phyloP scores from a whole-genome alignment of 768 basidiomycete species.

The Leucocoprinus sp. region DNA sequence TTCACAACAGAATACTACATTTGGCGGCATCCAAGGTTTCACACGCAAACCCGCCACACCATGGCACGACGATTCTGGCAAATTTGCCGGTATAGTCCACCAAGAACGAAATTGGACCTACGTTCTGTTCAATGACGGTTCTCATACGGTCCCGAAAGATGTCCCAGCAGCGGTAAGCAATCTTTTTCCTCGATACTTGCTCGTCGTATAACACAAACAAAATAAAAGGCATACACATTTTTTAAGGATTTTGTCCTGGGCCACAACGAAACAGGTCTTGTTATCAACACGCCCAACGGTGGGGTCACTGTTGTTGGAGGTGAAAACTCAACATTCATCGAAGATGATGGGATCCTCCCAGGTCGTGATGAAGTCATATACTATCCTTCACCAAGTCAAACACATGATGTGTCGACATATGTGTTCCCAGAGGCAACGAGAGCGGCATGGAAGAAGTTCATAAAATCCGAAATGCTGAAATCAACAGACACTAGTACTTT shows the following conservation, averaged over 20 bases:
- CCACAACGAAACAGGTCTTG: conserved; percentile 48
- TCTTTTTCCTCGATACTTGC: not conserved
- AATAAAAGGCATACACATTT: conserved; percentile 48
- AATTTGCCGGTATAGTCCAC: conserved; percentile 61
- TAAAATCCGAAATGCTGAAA: conserved; percentile 30
- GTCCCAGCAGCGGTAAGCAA: conserved; percentile 31
- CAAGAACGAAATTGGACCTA: conserved; percentile 67
- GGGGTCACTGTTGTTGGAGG: conserved; percentile 35
- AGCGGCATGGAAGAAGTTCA: conserved; percentile 46
- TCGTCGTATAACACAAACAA: not conserved
- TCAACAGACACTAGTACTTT: conserved; percentile 7
- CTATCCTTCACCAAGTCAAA: conserved; percentile 25
- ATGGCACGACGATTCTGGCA: conserved; percentile 52
- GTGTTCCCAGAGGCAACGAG: conserved; percentile 47
- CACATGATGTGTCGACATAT: conserved; percentile 42
- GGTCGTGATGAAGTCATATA: conserved; percentile 51
- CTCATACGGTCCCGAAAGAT: conserved; percentile 32
- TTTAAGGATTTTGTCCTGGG: conserved; percentile 63
- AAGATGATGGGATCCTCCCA: conserved; percentile 37
- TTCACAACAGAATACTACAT: conserved; percentile 58
- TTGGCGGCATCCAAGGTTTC: conserved; percentile 71
- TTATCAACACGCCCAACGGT: conserved; percentile 26
- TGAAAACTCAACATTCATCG: conserved; percentile 36
- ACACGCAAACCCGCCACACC: conserved; percentile 59
- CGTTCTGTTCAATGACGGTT: conserved; percentile 32